A percentile compares a stretch with the other conserved stretches of the same genome.
Conservation (phyloP, 441 rosid species). For the Biscutella laevigata region DNA sequence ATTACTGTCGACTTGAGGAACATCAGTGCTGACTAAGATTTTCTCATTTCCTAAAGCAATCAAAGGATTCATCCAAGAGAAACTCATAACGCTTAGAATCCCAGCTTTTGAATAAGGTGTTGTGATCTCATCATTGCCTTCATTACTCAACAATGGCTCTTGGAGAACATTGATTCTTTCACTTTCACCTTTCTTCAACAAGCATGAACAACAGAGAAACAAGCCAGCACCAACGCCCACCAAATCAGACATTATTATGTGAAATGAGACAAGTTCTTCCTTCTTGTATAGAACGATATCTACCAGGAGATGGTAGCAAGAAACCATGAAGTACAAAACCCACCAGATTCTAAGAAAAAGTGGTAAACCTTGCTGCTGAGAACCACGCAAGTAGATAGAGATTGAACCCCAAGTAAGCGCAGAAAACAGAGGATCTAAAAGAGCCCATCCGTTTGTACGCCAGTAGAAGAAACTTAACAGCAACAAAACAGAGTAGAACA, state of each 20-base stretch:
- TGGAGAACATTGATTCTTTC: constrained; percentile 30
- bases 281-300: constrained; percentile 35
- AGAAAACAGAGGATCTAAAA: constrained; percentile 46
- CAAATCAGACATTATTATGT: constrained; percentile 38
- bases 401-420: constrained; percentile 58
- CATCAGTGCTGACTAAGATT: constrained; percentile 65
- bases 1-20: constrained; percentile 57
- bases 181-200: constrained; percentile 29
- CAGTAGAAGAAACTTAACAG: constrained; percentile 42
- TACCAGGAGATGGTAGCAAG: constrained; percentile 47
- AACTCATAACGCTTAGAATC: constrained; percentile 42
- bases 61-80: constrained; percentile 69
- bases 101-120: constrained; percentile 60
- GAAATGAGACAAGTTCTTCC: constrained; percentile 25
- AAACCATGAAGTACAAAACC: constrained; percentile 44
- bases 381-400: constrained; percentile 32
- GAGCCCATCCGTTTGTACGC: constrained; percentile 48
- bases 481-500: constrained; percentile 36
- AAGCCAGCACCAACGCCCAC: constrained; percentile 42
- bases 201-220: constrained; percentile 54
- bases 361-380: constrained; percentile 30
- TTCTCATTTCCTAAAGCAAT: constrained; percentile 69
- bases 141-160: constrained; percentile 52
- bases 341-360: constrained; percentile 53
- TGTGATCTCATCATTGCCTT: constrained; percentile 16